Base-by-base conservation (phyloP, 371 early-diverging fungal genomes). In the Chytridiales sp. region DNA sequence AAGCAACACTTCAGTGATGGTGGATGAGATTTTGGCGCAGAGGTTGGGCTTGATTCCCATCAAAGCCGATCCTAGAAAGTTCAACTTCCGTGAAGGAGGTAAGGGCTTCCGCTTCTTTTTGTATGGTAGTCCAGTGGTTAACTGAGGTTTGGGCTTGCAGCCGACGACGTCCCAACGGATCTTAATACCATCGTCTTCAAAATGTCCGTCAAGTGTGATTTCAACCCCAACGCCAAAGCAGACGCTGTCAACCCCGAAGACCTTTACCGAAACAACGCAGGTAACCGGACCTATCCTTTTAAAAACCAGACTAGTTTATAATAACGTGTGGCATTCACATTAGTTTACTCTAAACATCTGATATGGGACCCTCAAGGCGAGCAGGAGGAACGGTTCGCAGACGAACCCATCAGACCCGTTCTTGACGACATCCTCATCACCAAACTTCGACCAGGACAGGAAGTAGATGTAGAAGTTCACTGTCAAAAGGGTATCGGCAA, bases 11-110 rank as follows among this genome's bases (percentile, higher is more conserved):
- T 87, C 91, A 4, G 84, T 99, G 39, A 86, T 99, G 67, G 91
- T 92, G 56, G 99, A 99, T 71, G 99, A 99, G 76, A 87, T 98
- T 2, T 72, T 99, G 39, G 89, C 98, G n/a, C 97, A 98, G 66
- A 87, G 99, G 59, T 75, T 99, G 34, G 99, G 99, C 30, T 77
- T 99, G 61, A 84, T 99, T 51, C 99, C 99, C 35, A 90, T 99
- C 62, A 73, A 85, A 43, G 92, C 89, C 6, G 89, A 95, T 72
- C 93, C 97, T 22, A 68, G 78, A 4, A 59, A 74, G 49, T 93
- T 96, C 68, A 78, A 85, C 47, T 94, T 83, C 69, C n/a, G n/a
- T n/a, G 49, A 85, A 74, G 71, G 75, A 34, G 75, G 84, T 81
- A 69, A 58, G 66, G 40, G 21, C n/a, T n/a, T n/a, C n/a, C n/a